These are phyloP conservation scores for Tremella fuciformis DNA, from an alignment of 768 basidiomycete genomes.

Conservation along the genomic window DNA sequence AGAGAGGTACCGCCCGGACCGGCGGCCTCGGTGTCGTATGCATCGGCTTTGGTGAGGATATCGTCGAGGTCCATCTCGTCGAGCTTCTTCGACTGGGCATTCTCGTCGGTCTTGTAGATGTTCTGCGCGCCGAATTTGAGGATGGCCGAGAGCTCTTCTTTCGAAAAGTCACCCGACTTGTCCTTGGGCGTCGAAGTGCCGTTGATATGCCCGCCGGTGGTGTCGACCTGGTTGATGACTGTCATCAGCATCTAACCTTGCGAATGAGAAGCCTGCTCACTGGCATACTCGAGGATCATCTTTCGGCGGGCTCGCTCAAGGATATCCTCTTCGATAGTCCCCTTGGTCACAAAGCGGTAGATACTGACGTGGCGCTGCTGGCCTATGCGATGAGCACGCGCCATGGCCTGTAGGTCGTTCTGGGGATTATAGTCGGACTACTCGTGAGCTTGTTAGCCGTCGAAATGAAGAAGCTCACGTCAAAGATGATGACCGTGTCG, in stretches of 20 bases:
- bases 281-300: slow-evolving; percentile 99
- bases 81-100: slow-evolving; percentile 85
- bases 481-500: slow-evolving; percentile 97
- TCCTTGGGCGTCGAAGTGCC: slow-evolving; percentile 63
- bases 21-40: slow-evolving; percentile 85
- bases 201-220: slow-evolving; percentile 84
- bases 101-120: slow-evolving; percentile 99
- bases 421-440: slow-evolving; percentile 98
- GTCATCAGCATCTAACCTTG: slow-evolving; percentile 11
- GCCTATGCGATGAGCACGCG: slow-evolving; percentile 96
- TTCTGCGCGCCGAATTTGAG: slow-evolving; percentile 98
- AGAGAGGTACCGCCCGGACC: slow-evolving; percentile 85
- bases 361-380: slow-evolving; percentile 99
- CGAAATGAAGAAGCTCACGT: slow-evolving; percentile 49
- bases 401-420: slow-evolving; percentile 99
- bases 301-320: slow-evolving; percentile 97
- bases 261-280: slow-evolving; percentile 59
- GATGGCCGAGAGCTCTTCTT: slow-evolving; percentile 94
- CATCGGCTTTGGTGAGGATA: slow-evolving; percentile 92
- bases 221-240: slow-evolving; percentile 99
- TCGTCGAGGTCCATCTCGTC: slow-evolving; percentile 99
- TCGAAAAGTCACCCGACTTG: slow-evolving; percentile 55
- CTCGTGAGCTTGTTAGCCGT: neutral
- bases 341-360: slow-evolving; percentile 91
- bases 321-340: slow-evolving; percentile 98